Evolutionary conservation across 164 flowering plant species (phyloP).

Genomic region (Aristolochia contorta): DNA sequence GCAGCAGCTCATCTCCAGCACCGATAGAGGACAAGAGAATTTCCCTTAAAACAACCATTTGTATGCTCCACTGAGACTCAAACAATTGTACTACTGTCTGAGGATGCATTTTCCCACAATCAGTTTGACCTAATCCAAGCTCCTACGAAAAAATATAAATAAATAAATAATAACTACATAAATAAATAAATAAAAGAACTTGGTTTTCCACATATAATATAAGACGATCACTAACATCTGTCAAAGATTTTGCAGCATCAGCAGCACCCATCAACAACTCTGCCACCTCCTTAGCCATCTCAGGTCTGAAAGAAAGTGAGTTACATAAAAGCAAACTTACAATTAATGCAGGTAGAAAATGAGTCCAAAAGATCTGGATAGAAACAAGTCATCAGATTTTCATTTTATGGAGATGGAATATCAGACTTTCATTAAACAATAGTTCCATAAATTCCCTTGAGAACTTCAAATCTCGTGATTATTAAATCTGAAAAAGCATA

Average conservation of each 20-base stretch:
- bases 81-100: too few relatives aligned
- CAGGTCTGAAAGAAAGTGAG: constrained; percentile 56
- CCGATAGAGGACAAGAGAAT: constrained; percentile 87
- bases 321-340: too few relatives aligned
- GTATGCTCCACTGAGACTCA: constrained; percentile 66
- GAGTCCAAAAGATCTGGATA: too few relatives aligned
- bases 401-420: too few relatives aligned
- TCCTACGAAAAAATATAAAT: constrained; percentile 41
- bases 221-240: constrained; percentile 89
- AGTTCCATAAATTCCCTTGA: too few relatives aligned
- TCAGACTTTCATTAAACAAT: too few relatives aligned
- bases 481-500: too few relatives aligned
- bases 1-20: constrained; percentile 99
- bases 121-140: constrained; percentile 33
- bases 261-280: constrained; percentile 90
- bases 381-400: too few relatives aligned
- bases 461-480: too few relatives aligned
- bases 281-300: constrained; percentile 79
- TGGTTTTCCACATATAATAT: constrained; percentile 64
- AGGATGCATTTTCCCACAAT: too few relatives aligned
- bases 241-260: constrained; percentile 94
- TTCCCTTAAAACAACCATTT: constrained; percentile 97
- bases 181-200: constrained; percentile 5
- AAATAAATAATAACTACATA: too few relatives aligned
- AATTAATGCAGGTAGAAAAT: too few relatives aligned